Percentiles rank a stretch among this genome's conserved stretches.
phyloP scores from a whole-genome alignment of 1,139 yeast species.

The Tardiomyces depauwii region DNA sequence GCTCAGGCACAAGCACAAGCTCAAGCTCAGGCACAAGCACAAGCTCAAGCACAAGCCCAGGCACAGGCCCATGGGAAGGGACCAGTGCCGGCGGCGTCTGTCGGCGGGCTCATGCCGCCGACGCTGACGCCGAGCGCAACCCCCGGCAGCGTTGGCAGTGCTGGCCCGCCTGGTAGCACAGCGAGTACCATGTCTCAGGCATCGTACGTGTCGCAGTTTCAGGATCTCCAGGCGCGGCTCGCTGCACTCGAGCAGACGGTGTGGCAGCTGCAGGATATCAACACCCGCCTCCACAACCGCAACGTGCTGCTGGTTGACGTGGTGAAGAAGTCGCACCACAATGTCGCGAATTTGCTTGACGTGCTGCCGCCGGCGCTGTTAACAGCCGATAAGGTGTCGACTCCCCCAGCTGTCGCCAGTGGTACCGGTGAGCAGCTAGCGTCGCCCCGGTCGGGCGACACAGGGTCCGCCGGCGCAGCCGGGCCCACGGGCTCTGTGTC shows the following conservation, averaged over 20 bases:
- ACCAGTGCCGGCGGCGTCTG: neutral
- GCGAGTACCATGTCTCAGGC: neutral
- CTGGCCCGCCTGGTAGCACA: neutral
- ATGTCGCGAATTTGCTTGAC: neutral
- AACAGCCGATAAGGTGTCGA: neutral
- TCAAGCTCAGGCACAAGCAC: neutral
- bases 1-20: neutral
- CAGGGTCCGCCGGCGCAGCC: too few species aligned
- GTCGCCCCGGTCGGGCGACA: neutral
- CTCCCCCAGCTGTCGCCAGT: neutral
- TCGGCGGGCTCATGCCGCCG: neutral
- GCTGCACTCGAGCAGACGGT: neutral
- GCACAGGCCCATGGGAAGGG: neutral
- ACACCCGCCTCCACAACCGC: neutral
- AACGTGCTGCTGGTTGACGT: neutral
- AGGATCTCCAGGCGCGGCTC: neutral
- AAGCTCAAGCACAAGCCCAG: neutral
- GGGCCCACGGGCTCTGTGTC: too few species aligned
- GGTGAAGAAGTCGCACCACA: neutral
- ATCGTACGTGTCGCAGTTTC: neutral
- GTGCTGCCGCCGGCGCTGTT: neutral
- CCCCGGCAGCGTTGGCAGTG: neutral
- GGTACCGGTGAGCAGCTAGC: neutral
- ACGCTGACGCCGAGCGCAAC: neutral
- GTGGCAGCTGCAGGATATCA: neutral